These are phyloP conservation scores for Backusella circina DNA, from an alignment of 192 early-diverging fungal species.

Conservation along the genomic window DNA sequence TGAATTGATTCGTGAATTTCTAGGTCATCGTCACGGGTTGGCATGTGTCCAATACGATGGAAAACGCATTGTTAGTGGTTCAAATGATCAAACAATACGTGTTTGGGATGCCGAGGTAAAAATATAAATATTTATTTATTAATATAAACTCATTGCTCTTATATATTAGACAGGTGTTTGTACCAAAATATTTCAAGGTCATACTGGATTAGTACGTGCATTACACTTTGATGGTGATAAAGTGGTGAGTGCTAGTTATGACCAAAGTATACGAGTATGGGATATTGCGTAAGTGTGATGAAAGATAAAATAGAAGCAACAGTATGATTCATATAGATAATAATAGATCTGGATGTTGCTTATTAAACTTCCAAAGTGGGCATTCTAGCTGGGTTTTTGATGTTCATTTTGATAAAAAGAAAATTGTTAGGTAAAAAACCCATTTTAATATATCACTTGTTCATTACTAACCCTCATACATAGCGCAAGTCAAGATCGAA, in stretches of 20 bases:
- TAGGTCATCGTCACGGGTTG: slow-evolving; percentile 78
- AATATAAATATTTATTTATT: slow-evolving; percentile 38
- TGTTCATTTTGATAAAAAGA: slow-evolving; percentile 79
- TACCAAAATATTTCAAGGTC: slow-evolving; percentile 54
- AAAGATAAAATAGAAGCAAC: background rate
- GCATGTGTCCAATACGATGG: slow-evolving; percentile 93
- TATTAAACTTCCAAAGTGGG: slow-evolving; percentile 71
- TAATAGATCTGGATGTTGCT: slow-evolving; percentile 58
- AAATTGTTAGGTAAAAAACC: slow-evolving; percentile 77
- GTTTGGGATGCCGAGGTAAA: slow-evolving; percentile 62
- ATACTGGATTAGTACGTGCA: slow-evolving; percentile 79
- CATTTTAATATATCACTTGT: too few relatives aligned
- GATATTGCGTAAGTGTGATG: slow-evolving; percentile 53
- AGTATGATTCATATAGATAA: background rate
- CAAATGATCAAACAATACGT: slow-evolving; percentile 75
- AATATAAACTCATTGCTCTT: slow-evolving; percentile 23
- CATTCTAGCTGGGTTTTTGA: slow-evolving; percentile 97
- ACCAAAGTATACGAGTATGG: slow-evolving; percentile 95
- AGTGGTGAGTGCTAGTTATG: slow-evolving; percentile 84
- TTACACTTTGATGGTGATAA: slow-evolving; percentile 76
- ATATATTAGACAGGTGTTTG: slow-evolving; percentile 44
- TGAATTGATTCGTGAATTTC: slow-evolving; percentile 57
- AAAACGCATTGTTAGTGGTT: slow-evolving; percentile 76
- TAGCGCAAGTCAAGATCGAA: slow-evolving; percentile 43
- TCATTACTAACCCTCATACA: too few relatives aligned